A percentile compares a stretch with the other conserved stretches of the same genome.
These are phyloP conservation scores for Croton setiger DNA, from an alignment of 441 rosid species.

Conservation along the genomic window DNA sequence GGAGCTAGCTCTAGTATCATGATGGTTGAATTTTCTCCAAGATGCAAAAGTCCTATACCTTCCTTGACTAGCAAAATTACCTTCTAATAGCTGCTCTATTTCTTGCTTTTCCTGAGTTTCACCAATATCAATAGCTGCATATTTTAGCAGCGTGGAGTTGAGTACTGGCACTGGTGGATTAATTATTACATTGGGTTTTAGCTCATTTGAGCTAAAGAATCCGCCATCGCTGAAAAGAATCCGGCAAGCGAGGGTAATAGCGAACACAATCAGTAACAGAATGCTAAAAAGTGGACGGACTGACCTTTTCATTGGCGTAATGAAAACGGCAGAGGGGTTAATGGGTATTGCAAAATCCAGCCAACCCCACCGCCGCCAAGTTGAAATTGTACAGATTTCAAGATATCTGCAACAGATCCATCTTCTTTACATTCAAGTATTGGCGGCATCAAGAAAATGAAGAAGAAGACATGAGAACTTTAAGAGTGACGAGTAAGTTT, in stretches of 20 bases:
- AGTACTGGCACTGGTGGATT: constrained; percentile 29
- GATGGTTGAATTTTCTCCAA: constrained; percentile 43
- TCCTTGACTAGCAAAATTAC: constrained; percentile 41
- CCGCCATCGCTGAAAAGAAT: constrained; percentile 21
- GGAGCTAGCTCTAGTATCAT: constrained; percentile 28
- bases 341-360: constrained; percentile 27
- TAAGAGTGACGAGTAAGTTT: background rate
- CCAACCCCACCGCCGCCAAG: constrained; percentile 16
- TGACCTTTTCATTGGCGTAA: constrained; percentile 63
- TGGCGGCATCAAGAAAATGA: constrained; percentile 17
- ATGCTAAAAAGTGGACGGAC: constrained; percentile 61
- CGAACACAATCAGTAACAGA: constrained; percentile 51
- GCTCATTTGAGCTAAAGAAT: constrained; percentile 33
- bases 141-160: constrained; percentile 62
- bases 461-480: background rate
- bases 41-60: constrained; percentile 36
- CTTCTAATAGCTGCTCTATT: constrained; percentile 59
- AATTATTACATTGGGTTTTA: constrained; percentile 23
- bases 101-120: constrained; percentile 54
- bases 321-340: constrained; percentile 8
- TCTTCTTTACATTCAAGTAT: constrained; percentile 15
- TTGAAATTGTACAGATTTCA: constrained; percentile 23
- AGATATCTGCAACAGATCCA: constrained; percentile 26
- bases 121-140: constrained; percentile 60
- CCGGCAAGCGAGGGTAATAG: constrained; percentile 54